Conservation (phyloP, 305 asterid genomes). For the Fraxinus baroniana region DNA sequence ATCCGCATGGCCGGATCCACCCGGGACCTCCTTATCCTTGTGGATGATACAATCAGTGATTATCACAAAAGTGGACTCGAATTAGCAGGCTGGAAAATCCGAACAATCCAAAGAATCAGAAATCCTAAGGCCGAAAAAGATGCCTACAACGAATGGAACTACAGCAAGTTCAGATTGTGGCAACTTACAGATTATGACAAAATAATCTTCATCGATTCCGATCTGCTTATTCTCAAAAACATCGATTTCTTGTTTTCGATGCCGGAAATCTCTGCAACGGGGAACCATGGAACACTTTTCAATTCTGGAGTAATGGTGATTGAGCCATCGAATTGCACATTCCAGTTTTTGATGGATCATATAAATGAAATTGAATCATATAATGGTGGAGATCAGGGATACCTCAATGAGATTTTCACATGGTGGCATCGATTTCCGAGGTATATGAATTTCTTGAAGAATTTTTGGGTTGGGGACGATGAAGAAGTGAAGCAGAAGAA, state of each 20-base stretch:
- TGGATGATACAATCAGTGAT: conserved; percentile 56
- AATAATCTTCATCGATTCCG: conserved; percentile 65
- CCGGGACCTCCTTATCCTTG: conserved; percentile 73
- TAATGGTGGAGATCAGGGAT: conserved; percentile 76
- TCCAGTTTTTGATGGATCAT: conserved; percentile 52
- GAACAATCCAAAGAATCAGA: conserved; percentile 53
- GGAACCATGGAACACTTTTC: conserved; percentile 60
- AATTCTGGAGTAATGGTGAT: conserved; percentile 69
- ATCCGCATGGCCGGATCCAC: conserved; percentile 72
- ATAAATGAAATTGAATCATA: conserved; percentile 57
- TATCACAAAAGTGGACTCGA: conserved; percentile 59
- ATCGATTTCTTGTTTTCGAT: conserved; percentile 54
- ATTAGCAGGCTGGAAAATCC: conserved; percentile 61
- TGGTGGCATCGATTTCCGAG: conserved; percentile 71
- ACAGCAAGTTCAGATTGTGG: conserved; percentile 75
- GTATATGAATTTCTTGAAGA: conserved; percentile 48
- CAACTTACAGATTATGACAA: conserved; percentile 68
- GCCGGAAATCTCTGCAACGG: conserved; percentile 73
- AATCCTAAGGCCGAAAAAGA: conserved; percentile 74
- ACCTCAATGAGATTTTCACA: conserved; percentile 54
- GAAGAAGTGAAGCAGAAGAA: conserved; percentile 37
- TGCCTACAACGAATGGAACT: conserved; percentile 75
- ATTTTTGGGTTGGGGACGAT: conserved; percentile 58
- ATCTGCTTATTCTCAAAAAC: conserved; percentile 59
- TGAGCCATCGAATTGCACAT: conserved; percentile 65